Base-by-base conservation (phyloP, 495 filamentous ascomycete species). In the Penicillium daleae region DNA sequence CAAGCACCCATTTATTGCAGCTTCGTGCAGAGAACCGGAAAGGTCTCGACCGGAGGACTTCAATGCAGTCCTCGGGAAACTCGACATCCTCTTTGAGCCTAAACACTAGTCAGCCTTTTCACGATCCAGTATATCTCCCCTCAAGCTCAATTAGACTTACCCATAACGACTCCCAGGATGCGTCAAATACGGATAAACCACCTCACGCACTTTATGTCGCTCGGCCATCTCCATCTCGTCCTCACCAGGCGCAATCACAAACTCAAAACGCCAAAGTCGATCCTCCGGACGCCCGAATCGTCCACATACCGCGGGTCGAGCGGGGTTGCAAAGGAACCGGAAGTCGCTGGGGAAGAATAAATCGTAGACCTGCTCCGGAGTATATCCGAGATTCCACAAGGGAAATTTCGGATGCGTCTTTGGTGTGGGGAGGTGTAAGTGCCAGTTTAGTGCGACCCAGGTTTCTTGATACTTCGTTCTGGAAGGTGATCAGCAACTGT, bases 401-500 rank as follows among this genome's bases (percentile, higher is more conserved):
- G 79, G 77, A 27, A 85, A 83, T 0, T 74, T 58, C 1, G 82
- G 82, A 61, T 86, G 83, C 0, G 80, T 78, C 49, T 80, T 62
- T 49, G 67, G 68, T 3, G 74, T 83, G 4, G 83, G 82, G 2
- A 78, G 60, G 1, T 65, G 67, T 12, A 85, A 72, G 35, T 82
- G 50, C 73, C 80, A 77, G 42, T 86, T 86, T 2, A 81, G 61
- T 19, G 83, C 82, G 15, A 85, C 78, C 82, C 83, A 86, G 0
- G 74, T 80, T 56, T 76, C 83, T 40, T 81, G 74, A 58, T 86
- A 86, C 4, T 66, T 68, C 27, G 74, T 76, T 24, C 74, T 70
- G 26, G 4, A 12, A 15, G 65, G 15, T 12, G 12, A 7, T 31
- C 9, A 31, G 31, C 13, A 17, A 0, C 2, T 27, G 3, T 37